Conservation (phyloP, 495 filamentous ascomycete genomes). For the Wilcoxina mikolae region DNA sequence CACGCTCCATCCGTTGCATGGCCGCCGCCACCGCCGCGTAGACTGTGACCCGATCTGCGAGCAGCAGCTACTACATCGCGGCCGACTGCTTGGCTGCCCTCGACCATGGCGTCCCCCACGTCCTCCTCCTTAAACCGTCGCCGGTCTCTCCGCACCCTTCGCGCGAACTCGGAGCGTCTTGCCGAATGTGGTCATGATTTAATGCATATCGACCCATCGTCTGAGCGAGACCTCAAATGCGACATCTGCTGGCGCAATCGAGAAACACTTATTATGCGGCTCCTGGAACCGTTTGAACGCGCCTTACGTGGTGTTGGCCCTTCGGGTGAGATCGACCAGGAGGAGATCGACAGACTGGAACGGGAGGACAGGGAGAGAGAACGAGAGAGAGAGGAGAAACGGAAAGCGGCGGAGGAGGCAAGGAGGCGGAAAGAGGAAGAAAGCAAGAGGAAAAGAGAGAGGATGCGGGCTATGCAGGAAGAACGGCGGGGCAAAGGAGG, state of each 20-base stretch:
- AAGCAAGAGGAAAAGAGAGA: conserved; percentile 2
- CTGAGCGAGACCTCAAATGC: conserved; percentile 23
- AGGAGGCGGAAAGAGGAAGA: neutral
- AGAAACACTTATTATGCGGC: conserved; percentile 24
- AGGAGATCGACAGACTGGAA: neutral
- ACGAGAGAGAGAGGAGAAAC: neutral
- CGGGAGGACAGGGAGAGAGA: neutral
- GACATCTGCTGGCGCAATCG: conserved; percentile 23
- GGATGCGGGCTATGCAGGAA: conserved; percentile 5
- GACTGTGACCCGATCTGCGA: no score
- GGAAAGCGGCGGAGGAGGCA: neutral
- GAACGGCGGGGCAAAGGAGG: neutral
- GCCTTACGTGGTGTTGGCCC: conserved; percentile 31
- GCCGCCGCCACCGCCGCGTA: no score
- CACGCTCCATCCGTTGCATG: no score
- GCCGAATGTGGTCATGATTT: conserved; percentile 25
- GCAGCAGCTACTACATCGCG: no score
- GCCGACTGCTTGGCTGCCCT: no score
- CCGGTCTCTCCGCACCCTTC: conserved; percentile 2
- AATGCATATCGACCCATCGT: conserved; percentile 13
- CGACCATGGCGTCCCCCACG: no score
- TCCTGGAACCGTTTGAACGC: conserved; percentile 24
- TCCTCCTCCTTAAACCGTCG: neutral
- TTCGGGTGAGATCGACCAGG: conserved; percentile 34
- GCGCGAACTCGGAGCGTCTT: conserved; percentile 9